Conservation (phyloP, 352 stramenopile species). For the Phytophthora fragariaefolia region DNA sequence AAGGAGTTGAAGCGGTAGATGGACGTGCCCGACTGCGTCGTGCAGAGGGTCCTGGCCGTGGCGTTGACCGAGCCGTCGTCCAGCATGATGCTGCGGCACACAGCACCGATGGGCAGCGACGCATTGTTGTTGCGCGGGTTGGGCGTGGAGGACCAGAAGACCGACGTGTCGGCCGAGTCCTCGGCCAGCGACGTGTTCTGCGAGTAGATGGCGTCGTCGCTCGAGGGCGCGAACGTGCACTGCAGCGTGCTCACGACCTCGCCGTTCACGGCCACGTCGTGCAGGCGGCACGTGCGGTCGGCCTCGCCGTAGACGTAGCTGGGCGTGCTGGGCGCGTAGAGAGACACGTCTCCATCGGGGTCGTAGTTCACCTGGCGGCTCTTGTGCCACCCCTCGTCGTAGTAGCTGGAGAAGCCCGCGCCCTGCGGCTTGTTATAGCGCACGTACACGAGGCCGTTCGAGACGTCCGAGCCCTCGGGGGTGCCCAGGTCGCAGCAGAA, state of each 20-base stretch:
- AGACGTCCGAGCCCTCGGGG: constrained; percentile 34
- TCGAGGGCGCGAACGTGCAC: constrained; percentile 47
- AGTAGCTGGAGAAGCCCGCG: constrained; percentile 52
- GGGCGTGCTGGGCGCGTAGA: constrained; percentile 65
- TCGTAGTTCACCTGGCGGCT: constrained; percentile 72
- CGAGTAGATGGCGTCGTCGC: constrained; percentile 46
- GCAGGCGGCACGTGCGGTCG: constrained; percentile 56
- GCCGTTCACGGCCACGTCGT: constrained; percentile 37
- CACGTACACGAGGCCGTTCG: constrained; percentile 57
- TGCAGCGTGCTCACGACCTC: constrained; percentile 44
- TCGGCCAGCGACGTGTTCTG: constrained; percentile 61
- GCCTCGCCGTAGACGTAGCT: constrained; percentile 62
- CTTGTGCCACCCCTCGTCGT: constrained; percentile 74
- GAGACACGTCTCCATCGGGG: constrained; percentile 50
- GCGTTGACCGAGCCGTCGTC: constrained; percentile 40
- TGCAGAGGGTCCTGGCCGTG: constrained; percentile 38
- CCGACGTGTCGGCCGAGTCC: constrained; percentile 50
- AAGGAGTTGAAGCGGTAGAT: constrained; percentile 65
- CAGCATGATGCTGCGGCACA: constrained; percentile 57
- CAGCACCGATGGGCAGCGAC: constrained; percentile 62
- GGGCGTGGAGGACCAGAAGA: constrained; percentile 62
- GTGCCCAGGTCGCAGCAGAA: constrained; percentile 60
- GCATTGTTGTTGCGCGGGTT: constrained; percentile 79
- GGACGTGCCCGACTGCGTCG: constrained; percentile 15
- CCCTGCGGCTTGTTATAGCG: constrained; percentile 65